Conservation (phyloP, 1,284 basidiomycete species). For the Golubevia sp. region DNA sequence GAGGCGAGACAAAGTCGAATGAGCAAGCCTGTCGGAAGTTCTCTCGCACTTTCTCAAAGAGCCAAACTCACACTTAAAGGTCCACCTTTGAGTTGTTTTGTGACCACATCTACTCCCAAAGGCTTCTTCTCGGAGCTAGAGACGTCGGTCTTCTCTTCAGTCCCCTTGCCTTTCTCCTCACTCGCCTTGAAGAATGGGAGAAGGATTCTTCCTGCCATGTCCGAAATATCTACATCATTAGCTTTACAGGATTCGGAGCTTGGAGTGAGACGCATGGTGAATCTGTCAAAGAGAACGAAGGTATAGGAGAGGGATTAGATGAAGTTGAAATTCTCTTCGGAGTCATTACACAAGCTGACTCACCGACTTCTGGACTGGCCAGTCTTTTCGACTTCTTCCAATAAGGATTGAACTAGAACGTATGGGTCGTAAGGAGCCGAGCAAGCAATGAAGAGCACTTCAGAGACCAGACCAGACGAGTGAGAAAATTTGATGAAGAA, state of each 20-base stretch:
- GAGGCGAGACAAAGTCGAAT: too few species aligned
- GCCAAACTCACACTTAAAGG: constrained; percentile 9
- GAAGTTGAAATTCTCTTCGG: constrained; percentile 3
- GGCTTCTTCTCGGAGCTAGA: too few species aligned
- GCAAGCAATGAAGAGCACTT: constrained; percentile 18
- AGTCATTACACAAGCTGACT: constrained; percentile 1
- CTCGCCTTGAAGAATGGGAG: constrained; percentile 16
- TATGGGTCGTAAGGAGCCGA: constrained; percentile 13
- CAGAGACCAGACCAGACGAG: neutral
- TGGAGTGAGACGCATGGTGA: constrained; percentile 30
- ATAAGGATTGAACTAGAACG: constrained; percentile 9
- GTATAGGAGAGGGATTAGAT: neutral
- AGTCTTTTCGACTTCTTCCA: constrained; percentile 28
- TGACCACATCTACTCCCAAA: too few species aligned
- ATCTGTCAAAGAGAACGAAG: constrained; percentile 2
- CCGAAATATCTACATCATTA: constrained; percentile 14
- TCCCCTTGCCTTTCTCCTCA: too few species aligned
- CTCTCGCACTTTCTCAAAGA: neutral
- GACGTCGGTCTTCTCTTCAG: too few species aligned
- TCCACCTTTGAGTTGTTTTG: neutral
- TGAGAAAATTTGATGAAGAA: neutral
- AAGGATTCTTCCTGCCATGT: constrained; percentile 16
- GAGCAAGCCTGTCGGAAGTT: too few species aligned
- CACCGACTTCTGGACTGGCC: constrained; percentile 35
- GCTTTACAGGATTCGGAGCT: constrained; percentile 23